Evolutionary conservation across 2,329 filamentous ascomycete species (phyloP).

Genomic region (Rugonectria rugulosa): DNA sequence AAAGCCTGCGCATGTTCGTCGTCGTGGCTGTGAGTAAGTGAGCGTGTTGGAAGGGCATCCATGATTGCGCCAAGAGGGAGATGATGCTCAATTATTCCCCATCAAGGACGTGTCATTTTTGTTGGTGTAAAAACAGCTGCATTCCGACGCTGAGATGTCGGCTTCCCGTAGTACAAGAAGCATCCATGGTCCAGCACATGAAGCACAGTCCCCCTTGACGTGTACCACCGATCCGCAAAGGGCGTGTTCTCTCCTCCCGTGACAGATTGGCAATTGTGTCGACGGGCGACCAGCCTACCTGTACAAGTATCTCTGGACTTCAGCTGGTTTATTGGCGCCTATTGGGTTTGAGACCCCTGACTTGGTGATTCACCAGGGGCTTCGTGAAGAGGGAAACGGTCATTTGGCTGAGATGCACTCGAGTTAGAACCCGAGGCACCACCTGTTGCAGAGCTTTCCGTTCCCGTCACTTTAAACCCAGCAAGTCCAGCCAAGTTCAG

Average conservation of each 20-base stretch:
- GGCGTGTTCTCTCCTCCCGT: background rate
- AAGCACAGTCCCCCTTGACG: conserved; percentile 16
- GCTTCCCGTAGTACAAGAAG: background rate
- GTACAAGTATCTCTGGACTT: conserved; percentile 2
- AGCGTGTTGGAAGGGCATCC: conserved; percentile 11
- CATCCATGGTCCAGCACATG: background rate
- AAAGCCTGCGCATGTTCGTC: conserved; percentile 1
- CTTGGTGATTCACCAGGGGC: conserved; percentile 4
- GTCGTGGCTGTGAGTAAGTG: conserved; percentile 1
- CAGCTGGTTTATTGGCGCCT: background rate
- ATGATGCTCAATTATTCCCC: background rate
- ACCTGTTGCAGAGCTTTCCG: conserved; percentile 14
- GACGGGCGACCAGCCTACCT: background rate
- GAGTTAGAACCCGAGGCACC: conserved; percentile 13
- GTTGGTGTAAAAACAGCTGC: background rate
- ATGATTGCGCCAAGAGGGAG: background rate
- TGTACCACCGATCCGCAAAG: conserved; percentile 7
- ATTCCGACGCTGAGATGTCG: background rate
- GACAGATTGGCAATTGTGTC: background rate
- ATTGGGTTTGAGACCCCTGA: background rate
- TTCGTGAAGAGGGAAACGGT: conserved; percentile 6
- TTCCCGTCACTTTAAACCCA: conserved; percentile 9
- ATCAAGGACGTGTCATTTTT: background rate
- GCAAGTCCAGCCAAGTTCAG: conserved; percentile 5
- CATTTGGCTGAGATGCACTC: conserved; percentile 12